Conservation (phyloP, 78 protist species). For the Polysphondylium violaceum region DNA sequence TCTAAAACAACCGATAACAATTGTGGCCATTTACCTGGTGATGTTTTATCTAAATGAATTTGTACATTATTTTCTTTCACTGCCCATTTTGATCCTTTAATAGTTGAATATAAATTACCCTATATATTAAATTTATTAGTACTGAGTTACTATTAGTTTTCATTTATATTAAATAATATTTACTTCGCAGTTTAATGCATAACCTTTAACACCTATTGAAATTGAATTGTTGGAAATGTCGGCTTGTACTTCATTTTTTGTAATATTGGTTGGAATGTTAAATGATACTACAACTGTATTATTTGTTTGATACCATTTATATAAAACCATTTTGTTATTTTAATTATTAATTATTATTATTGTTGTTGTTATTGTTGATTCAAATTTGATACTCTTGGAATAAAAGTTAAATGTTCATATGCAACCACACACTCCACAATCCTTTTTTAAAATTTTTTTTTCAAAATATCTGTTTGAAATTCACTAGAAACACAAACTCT, state of each 20-base stretch:
- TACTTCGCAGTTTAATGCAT: conserved; percentile 43
- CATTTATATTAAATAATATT: neutral
- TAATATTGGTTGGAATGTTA: conserved; percentile 8
- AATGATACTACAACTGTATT: conserved; percentile 28
- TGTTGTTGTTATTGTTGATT: neutral
- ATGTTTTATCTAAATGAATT: conserved; percentile 27
- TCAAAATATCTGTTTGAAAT: too few relatives aligned
- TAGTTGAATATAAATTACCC: conserved; percentile 32
- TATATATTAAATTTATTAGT: neutral
- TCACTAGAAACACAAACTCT: too few relatives aligned
- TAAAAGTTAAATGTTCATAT: too few relatives aligned
- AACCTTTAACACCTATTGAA: conserved; percentile 46
- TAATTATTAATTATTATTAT: neutral
- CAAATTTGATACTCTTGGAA: neutral
- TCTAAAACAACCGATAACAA: conserved; percentile 14
- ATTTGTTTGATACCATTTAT: conserved; percentile 60
- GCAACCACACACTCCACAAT: too few relatives aligned
- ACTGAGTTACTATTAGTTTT: neutral
- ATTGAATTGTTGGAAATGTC: conserved; percentile 4
- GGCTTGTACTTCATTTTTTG: conserved; percentile 24
- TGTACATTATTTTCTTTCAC: conserved; percentile 14
- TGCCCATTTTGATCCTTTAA: conserved; percentile 33
- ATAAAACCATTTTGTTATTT: conserved; percentile 13
- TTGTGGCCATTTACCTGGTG: conserved; percentile 23
- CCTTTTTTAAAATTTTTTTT: too few relatives aligned